Percentiles rank a stretch among this genome's conserved stretches.
Conservation (phyloP, 805 yeast genomes). For the Zygoascus tannicola region DNA sequence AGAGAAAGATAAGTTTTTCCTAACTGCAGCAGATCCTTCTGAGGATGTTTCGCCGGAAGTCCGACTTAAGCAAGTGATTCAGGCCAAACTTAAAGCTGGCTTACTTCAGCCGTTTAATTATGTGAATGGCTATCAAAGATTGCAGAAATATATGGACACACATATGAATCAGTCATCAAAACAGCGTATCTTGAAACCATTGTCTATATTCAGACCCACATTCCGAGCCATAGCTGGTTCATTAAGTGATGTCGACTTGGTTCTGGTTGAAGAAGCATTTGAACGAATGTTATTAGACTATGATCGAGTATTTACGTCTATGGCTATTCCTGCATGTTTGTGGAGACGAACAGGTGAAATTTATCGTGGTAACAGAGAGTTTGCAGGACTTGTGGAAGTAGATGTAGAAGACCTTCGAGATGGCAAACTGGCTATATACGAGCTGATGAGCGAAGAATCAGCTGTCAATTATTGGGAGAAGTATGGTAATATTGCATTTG, state of each 20-base stretch:
- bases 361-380: slow-evolving; percentile 89
- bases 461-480: slow-evolving; percentile 98
- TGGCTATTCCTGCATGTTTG: slow-evolving; percentile 96
- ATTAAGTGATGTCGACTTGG: slow-evolving; percentile 81
- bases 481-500: slow-evolving; percentile 93
- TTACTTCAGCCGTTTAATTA: slow-evolving; percentile 85
- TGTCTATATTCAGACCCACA: slow-evolving; percentile 81
- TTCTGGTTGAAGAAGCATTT: slow-evolving; percentile 85
- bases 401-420: slow-evolving; percentile 84
- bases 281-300: slow-evolving; percentile 89
- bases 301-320: slow-evolving; percentile 89
- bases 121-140: slow-evolving; percentile 83
- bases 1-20: slow-evolving; percentile 84
- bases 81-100: slow-evolving; percentile 92
- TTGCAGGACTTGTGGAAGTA: slow-evolving; percentile 87
- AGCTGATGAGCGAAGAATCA: slow-evolving; percentile 89
- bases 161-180: slow-evolving; percentile 79
- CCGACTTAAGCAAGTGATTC: slow-evolving; percentile 82
- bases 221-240: slow-evolving; percentile 88
- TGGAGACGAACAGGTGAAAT: slow-evolving; percentile 98
- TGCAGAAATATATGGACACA: slow-evolving; percentile 86
- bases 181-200: slow-evolving; percentile 76
- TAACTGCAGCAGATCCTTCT: slow-evolving; percentile 96
- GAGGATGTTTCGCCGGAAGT: slow-evolving; percentile 92
- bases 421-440: slow-evolving; percentile 87